Evolutionary conservation across 495 filamentous ascomycete species (phyloP), one percentile per base, ranked within the genome.

Genomic region (Polyplosphaeria fusca): DNA sequence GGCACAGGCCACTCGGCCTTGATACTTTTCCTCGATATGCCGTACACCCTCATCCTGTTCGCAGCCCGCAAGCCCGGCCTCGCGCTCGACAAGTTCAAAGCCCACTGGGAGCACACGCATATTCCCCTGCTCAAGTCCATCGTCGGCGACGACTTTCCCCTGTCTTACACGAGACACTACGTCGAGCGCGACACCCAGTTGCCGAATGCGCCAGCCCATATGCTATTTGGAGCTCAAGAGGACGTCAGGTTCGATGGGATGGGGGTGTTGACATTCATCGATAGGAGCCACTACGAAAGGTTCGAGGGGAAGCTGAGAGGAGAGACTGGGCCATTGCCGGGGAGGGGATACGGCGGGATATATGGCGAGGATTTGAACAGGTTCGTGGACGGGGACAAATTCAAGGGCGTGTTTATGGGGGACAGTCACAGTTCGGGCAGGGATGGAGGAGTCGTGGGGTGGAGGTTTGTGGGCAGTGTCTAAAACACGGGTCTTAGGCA

Each of bases 401-500:
- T 57, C 2, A 49, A 18, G 45, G 46, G 2, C 5, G 20, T 48
- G 3, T 7, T 49, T 23, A 37, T 50, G 19, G 54, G 44, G 44
- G 44, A 44, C n/a, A 41, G 44, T 22, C 28, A 24, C 44, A 35
- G 20, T 23, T 47, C 54, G 35, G 54, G 54, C 12, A 27, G 45
- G 54, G 54, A 57, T 43, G 54, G 54, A 35, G 46, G 46, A 11
- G 44, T 2, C 18, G 54, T 57, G 20, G 54, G 54, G 44, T 57
- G 54, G 54, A 26, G 54, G 20, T 57, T 57, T 35, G 54, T 57
- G 3, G 54, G 44, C 2, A 57, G 45, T 40, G 44, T 57, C n/a
- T 57, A 43, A 26, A 35, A n/a, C n/a, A n/a, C n/a, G n/a, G n/a
- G n/a, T n/a, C n/a, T n/a, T n/a, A n/a, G n/a, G n/a, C n/a, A n/a